Evolutionary conservation across 2,329 filamentous ascomycete genomes (phyloP), one percentile per base, ranked within the genome.

Genomic region (Colletotrichum truncatum): DNA sequence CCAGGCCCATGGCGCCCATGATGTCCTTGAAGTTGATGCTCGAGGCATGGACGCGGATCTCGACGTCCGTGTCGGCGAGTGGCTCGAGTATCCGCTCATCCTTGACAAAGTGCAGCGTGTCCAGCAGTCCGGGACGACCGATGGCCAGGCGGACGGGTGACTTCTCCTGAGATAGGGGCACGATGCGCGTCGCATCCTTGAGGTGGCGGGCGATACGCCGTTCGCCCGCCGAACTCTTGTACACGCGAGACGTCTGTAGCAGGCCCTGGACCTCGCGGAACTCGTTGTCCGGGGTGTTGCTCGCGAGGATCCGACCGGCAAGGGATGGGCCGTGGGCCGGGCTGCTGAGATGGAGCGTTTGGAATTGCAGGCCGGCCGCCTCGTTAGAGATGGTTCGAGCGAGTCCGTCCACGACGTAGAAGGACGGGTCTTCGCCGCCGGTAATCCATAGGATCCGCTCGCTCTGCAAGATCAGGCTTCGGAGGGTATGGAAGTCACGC

Each of bases 11-110:
- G 8, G 75, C 71, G 12, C 73, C 70, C 10, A 78, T 69, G 16
- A 79, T 69, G 60, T 81, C 80, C 6, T 67, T 62, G 62, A 78
- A 78, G 53, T 78, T 79, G 21, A 80, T 53, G 8, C 75, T 74
- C 2, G 68, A 68, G 3, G 76, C 75, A 54, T 70, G 69, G 2
- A 70, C 53, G 34, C 74, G 64, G 6, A 80, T 70, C 59, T 79
- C 75, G n/a, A 80, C 60, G 6, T 73, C 68, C n/a, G 71, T 67
- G 6, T 62, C 54, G 8, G 43, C 25, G 5, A 75, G 67, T 2
- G 48, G 26, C 16, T 69, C 59, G 11, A 55, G 51, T 28, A 64
- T 55, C 3, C 67, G 43, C 8, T 68, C 65, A 32, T 77, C 73
- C 7, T 73, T 69, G 11, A 23, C 67, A 55, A 76, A 77, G 16